Evolutionary conservation across 2,329 filamentous ascomycete species (phyloP), one percentile per base, ranked within the genome.

Genomic region (Huntiella decipiens): DNA sequence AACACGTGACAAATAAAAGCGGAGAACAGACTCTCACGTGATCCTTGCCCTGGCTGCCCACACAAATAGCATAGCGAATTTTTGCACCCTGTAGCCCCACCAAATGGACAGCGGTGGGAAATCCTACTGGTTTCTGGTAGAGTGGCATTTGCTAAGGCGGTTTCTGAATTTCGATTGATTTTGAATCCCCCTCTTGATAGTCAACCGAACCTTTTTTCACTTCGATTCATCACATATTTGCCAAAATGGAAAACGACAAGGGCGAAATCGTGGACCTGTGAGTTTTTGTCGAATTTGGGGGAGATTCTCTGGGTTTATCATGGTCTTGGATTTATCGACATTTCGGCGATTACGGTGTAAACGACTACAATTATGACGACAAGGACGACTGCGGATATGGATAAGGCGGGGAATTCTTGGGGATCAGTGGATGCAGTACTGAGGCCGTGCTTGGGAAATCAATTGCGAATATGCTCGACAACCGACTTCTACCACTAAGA

Each of bases 261-360:
- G 88, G 88, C 74, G 86, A 96, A 71, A 87, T 95, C 73, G 91
- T 96, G 68, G 88, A 96, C 74, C 86, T 94, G 85, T 94, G 79
- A 70, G 80, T 69, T 56, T 50, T 34, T 19, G 22, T 28, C 22
- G 22, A 28, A 28, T 28, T 28, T 28, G 8, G 6, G 22, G 22
- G 22, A 33, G 40, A 33, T 15, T 12, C 40, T 22, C 1, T 34
- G 40, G 15, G 22, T 4, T 6, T 17, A 6, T 43, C 12, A 7
- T 28, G 22, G n/a, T 28, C 6, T 28, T 28, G 22, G 22, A 10
- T 28, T 10, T 28, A 28, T 28, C 22, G 7, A 28, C 8, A 28
- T 10, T 28, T 28, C 22, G 22, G 7, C 22, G 6, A 28, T 28
- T 7, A 28, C 22, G 22, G 3, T 28, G 8, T 1, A 10, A 10